Conservation (phyloP, 2,329 filamentous ascomycete species). For the Thelonectria rubi region DNA sequence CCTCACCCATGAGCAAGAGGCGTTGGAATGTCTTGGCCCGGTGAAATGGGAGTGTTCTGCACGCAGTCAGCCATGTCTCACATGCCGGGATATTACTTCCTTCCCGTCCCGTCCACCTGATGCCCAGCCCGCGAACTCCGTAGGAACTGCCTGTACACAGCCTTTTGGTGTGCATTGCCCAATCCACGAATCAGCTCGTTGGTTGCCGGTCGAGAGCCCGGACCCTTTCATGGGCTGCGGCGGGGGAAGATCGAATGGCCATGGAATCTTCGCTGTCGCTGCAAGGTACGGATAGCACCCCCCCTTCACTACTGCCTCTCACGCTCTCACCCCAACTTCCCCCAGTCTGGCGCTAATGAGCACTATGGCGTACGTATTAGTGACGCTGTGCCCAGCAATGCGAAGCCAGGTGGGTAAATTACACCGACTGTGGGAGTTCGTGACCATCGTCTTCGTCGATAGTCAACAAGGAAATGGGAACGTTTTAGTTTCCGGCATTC, state of each 20-base stretch:
- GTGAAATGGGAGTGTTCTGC: slow-evolving; percentile 3
- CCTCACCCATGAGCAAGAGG: slow-evolving; percentile 3
- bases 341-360: background rate
- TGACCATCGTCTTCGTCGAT: background rate
- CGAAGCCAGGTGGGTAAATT: slow-evolving; percentile 6
- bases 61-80: background rate
- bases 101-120: slow-evolving; percentile 1
- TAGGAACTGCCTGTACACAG: background rate
- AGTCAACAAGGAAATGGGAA: background rate
- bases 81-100: background rate
- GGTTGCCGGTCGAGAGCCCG: background rate
- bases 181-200: slow-evolving; percentile 10
- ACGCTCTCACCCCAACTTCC: background rate
- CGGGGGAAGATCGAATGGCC: slow-evolving; percentile 4
- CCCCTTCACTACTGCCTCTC: background rate
- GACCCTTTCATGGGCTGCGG: background rate
- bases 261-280: slow-evolving; percentile 5
- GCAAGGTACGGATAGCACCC: slow-evolving; percentile 15
- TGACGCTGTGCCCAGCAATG: background rate
- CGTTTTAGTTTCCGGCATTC: background rate
- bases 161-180: background rate
- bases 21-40: slow-evolving; percentile 3
- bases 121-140: background rate
- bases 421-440: slow-evolving; percentile 6
- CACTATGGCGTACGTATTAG: slow-evolving; percentile 1